Conservation (phyloP, 2,329 filamentous ascomycete species). For the Fusarium avenaceum region DNA sequence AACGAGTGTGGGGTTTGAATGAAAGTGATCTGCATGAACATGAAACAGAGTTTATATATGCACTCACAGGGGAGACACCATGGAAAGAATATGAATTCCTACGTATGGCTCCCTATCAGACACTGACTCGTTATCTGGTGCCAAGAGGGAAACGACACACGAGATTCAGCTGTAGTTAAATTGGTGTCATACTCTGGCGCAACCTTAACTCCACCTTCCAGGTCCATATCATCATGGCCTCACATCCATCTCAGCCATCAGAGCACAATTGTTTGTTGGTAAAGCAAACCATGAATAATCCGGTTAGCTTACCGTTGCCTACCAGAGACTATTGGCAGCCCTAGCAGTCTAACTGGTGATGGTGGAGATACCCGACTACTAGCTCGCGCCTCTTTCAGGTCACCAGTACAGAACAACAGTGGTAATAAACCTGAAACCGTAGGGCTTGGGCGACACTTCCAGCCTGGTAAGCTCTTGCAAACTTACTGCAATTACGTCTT, state of each 20-base stretch:
- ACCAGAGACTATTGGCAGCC: not conserved
- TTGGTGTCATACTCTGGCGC: not conserved
- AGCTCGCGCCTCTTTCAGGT: not conserved
- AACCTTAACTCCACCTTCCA: no score
- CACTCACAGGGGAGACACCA: no score
- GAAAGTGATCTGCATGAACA: not conserved
- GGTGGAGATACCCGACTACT: not conserved
- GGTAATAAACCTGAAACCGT: not conserved
- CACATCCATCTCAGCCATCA: no score
- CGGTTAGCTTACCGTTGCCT: not conserved
- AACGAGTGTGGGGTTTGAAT: not conserved
- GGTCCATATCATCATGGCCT: no score
- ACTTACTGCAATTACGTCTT: no score
- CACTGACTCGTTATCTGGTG: not conserved
- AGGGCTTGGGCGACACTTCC: not conserved
- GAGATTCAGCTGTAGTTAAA: not conserved
- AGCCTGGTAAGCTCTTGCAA: no score
- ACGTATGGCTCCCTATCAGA: not conserved
- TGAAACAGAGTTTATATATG: not conserved
- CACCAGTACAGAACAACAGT: not conserved
- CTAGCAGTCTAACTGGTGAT: not conserved
- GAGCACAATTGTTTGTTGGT: no score
- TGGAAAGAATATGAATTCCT: not conserved
- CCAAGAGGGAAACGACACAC: not conserved
- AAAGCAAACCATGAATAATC: not conserved